A percentile compares a stretch with the other conserved stretches of the same genome.
phyloP scores from a whole-genome alignment of 768 basidiomycete genomes.

The Infundibulicybe gibba region DNA sequence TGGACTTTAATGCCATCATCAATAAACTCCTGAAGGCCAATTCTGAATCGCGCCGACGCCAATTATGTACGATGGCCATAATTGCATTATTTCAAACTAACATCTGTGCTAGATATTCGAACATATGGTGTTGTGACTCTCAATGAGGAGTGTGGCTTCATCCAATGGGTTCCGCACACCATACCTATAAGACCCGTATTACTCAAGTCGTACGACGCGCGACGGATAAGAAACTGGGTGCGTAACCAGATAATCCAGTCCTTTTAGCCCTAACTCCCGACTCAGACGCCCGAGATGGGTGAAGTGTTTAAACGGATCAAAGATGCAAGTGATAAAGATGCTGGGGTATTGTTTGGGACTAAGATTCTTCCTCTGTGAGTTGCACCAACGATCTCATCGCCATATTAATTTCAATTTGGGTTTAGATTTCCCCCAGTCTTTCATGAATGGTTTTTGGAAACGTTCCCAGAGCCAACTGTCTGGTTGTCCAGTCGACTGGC shows the following conservation, averaged over 20 bases:
- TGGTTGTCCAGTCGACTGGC: conserved; percentile 89
- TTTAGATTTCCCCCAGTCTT: conserved; percentile 82
- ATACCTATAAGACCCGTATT: conserved; percentile 77
- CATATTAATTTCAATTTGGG: background rate
- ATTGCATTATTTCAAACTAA: background rate
- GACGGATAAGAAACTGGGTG: conserved; percentile 38
- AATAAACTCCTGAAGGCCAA: conserved; percentile 94
- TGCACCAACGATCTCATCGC: background rate
- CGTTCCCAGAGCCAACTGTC: conserved; percentile 93
- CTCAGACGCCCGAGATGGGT: conserved; percentile 41
- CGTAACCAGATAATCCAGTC: conserved; percentile 6
- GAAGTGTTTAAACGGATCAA: conserved; percentile 49
- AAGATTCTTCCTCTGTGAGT: conserved; percentile 59
- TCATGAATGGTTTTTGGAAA: conserved; percentile 96
- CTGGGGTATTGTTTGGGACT: conserved; percentile 44
- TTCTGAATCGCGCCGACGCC: conserved; percentile 86
- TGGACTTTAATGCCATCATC: conserved; percentile 98
- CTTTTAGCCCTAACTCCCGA: background rate
- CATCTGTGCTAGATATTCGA: conserved; percentile 66
- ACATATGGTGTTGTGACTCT: conserved; percentile 99
- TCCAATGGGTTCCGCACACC: conserved; percentile 98
- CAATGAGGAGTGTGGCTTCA: conserved; percentile 95
- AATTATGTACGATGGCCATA: conserved; percentile 64
- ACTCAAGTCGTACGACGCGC: conserved; percentile 57
- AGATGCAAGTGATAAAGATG: conserved; percentile 43